Evolutionary conservation across 768 basidiomycete genomes (phyloP), one percentile per base, ranked within the genome.

Genomic region (Plicaturopsis crispa): DNA sequence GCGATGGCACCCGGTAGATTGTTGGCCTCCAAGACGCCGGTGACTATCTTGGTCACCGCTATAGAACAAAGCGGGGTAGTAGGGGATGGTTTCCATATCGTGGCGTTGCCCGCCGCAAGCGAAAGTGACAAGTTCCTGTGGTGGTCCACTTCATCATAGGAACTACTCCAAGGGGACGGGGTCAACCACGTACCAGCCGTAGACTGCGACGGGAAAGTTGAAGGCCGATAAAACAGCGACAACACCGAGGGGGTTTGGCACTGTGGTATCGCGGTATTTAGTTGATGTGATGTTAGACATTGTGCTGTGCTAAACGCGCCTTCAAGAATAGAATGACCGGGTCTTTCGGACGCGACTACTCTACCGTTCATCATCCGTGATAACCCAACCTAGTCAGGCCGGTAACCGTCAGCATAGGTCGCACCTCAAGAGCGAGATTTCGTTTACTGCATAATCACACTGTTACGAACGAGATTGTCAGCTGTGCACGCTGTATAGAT

Each of bases 381-480:
- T 30, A 96, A 65, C 11, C 92, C 92, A 14, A 89, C 79, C n/a
- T n/a, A n/a, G n/a, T n/a, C n/a, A n/a, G n/a, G n/a, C n/a, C n/a
- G n/a, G n/a, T n/a, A n/a, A n/a, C n/a, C n/a, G n/a, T n/a, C n/a
- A n/a, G n/a, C n/a, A n/a, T n/a, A n/a, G n/a, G n/a, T n/a, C n/a
- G n/a, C n/a, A n/a, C n/a, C n/a, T n/a, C n/a, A n/a, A n/a, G n/a
- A n/a, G n/a, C n/a, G n/a, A n/a, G n/a, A n/a, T n/a, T n/a, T n/a
- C n/a, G n/a, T n/a, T n/a, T n/a, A n/a, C n/a, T n/a, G 78, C 92
- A 60, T 91, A 94, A 59, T 96, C 92, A 48, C 90, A 93, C 91
- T 93, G 38, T 16, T 34, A 23, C 31, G 21, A 21, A 35, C 43
- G 3, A 37, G 30, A 30, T 31, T 38, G 36, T 10, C 16, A 40